Percentiles rank a stretch among this genome's conserved stretches.
Conservation (phyloP, 495 filamentous ascomycete species). For the Hapsidospora chrysogenum region DNA sequence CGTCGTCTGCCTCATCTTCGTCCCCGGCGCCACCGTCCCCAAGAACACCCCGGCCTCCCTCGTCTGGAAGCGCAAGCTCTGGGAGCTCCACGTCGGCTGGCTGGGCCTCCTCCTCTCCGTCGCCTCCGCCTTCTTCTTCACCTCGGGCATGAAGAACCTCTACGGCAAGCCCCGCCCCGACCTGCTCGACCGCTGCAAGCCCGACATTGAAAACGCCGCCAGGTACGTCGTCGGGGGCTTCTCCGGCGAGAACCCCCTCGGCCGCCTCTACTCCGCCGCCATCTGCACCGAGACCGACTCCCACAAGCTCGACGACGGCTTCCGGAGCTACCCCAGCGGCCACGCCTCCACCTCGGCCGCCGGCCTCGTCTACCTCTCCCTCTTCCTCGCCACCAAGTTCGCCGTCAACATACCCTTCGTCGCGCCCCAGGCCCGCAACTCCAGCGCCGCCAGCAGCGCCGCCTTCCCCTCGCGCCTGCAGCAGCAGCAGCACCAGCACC, state of each 20-base stretch:
- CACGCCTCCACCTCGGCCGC: slow-evolving; percentile 49
- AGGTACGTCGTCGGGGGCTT: slow-evolving; percentile 25
- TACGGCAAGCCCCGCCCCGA: slow-evolving; percentile 78
- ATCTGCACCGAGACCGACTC: slow-evolving; percentile 58
- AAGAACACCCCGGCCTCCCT: slow-evolving; percentile 46
- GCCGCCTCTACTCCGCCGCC: slow-evolving; percentile 40
- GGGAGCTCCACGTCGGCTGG: slow-evolving; percentile 73
- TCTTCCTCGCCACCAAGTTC: slow-evolving; percentile 49
- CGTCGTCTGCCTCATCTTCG: slow-evolving; percentile 53
- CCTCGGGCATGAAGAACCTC: slow-evolving; percentile 69
- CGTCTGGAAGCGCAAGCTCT: slow-evolving; percentile 56
- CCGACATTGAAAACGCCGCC: slow-evolving; percentile 25
- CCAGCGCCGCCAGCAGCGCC: slow-evolving; percentile 15
- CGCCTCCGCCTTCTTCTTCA: slow-evolving; percentile 55
- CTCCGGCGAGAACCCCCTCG: slow-evolving; percentile 7
- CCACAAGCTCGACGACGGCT: slow-evolving; percentile 61
- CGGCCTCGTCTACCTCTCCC: slow-evolving; percentile 64
- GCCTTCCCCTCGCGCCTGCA: slow-evolving; percentile 32
- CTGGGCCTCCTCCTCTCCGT: slow-evolving; percentile 55
- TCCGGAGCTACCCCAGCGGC: slow-evolving; percentile 70
- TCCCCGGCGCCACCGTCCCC: slow-evolving; percentile 44
- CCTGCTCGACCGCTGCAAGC: slow-evolving; percentile 53
- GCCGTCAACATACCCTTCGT: slow-evolving; percentile 41
- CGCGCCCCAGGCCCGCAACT: slow-evolving; percentile 18
- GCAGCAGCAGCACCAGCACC: neutral